These are phyloP conservation scores for Skeletonema costatum DNA, from an alignment of 108 stramenopile genomes.

Conservation along the genomic window DNA sequence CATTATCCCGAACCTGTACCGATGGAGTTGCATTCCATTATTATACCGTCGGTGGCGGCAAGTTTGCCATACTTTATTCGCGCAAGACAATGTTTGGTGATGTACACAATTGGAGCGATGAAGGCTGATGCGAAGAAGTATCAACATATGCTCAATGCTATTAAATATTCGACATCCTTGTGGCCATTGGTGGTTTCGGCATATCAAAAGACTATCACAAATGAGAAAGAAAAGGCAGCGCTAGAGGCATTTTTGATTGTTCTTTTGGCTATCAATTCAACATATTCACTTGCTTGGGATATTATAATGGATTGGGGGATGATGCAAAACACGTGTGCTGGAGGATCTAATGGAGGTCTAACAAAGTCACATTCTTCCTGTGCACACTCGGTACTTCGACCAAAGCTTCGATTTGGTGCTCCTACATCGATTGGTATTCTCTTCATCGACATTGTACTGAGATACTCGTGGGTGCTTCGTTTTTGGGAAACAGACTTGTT, in stretches of 20 bases:
- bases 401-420: slow-evolving; percentile 74
- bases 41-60: slow-evolving; percentile 72
- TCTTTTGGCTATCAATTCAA: slow-evolving; percentile 74
- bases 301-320: slow-evolving; percentile 90
- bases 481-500: slow-evolving; percentile 62
- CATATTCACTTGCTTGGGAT: slow-evolving; percentile 73
- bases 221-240: slow-evolving; percentile 30
- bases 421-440: slow-evolving; percentile 62
- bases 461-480: slow-evolving; percentile 74
- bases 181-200: slow-evolving; percentile 80
- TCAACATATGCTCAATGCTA: slow-evolving; percentile 80
- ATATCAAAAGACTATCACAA: slow-evolving; percentile 70
- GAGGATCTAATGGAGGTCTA: neutral
- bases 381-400: slow-evolving; percentile 64
- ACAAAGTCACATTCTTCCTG: slow-evolving; percentile 38
- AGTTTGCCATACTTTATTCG: slow-evolving; percentile 83
- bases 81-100: slow-evolving; percentile 82
- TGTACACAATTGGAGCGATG: slow-evolving; percentile 71
- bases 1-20: slow-evolving; percentile 85
- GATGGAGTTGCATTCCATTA: slow-evolving; percentile 62
- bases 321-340: slow-evolving; percentile 72
- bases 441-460: slow-evolving; percentile 61
- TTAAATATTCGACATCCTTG: slow-evolving; percentile 81
- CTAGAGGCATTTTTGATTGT: slow-evolving; percentile 61
- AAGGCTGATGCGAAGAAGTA: slow-evolving; percentile 72